Percentiles rank a stretch among this genome's conserved stretches.
Evolutionary conservation across 331 rosid species (phyloP).

Genomic region (Prunus yedoensis): DNA sequence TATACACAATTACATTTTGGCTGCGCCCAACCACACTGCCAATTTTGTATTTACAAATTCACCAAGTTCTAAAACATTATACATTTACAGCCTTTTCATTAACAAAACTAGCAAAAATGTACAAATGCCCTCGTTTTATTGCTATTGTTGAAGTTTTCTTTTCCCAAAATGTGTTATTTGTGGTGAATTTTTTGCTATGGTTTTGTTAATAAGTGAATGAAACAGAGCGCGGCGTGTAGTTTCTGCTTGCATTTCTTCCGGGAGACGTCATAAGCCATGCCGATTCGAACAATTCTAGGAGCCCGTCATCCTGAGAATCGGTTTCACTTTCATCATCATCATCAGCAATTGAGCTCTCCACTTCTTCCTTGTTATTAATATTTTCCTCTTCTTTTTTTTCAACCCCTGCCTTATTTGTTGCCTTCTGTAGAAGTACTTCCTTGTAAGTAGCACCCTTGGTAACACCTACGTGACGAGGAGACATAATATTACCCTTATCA

Average conservation of each 20-base stretch:
- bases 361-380: background rate
- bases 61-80: background rate
- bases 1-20: too few species aligned
- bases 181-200: background rate
- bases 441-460: slow-evolving; percentile 27
- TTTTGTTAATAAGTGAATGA: background rate
- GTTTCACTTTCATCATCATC: slow-evolving; percentile 7
- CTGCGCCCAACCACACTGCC: background rate
- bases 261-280: slow-evolving; percentile 55
- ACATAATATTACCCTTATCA: background rate
- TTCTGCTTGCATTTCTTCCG: background rate
- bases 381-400: slow-evolving; percentile 9
- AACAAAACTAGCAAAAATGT: background rate
- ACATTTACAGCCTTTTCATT: background rate
- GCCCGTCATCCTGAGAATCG: slow-evolving; percentile 29
- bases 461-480: background rate
- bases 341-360: slow-evolving; percentile 7
- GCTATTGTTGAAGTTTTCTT: too few species aligned
- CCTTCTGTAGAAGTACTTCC: slow-evolving; percentile 46
- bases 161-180: background rate
- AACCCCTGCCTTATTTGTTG: slow-evolving; percentile 4
- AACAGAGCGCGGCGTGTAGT: slow-evolving; percentile 1
- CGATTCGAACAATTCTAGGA: slow-evolving; percentile 58
- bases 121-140: background rate
- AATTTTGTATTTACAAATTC: background rate